phyloP scores from a whole-genome alignment of 257 asterid genomes.

The Lycium ferocissimum region DNA sequence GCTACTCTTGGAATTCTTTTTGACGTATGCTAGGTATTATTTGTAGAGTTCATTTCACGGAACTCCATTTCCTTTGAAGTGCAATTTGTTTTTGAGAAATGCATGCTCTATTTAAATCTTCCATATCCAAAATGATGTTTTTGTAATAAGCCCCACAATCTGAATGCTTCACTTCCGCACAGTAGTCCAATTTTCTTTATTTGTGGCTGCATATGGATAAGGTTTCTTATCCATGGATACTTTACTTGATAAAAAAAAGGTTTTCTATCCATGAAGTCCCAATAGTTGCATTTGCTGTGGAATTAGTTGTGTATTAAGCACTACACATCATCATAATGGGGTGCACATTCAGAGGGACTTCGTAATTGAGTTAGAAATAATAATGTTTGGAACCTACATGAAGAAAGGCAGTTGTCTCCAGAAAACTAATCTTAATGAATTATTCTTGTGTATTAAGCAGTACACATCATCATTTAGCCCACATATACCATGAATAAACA shows the following conservation, averaged over 20 bases:
- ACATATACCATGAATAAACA: neutral
- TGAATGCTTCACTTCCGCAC: neutral
- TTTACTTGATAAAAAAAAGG: neutral
- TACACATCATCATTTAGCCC: neutral
- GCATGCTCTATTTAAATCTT: neutral
- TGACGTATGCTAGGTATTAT: neutral
- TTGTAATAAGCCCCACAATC: neutral
- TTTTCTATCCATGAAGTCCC: neutral
- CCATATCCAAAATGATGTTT: neutral
- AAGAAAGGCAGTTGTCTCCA: slow-evolving; percentile 2
- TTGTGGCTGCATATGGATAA: slow-evolving; percentile 3
- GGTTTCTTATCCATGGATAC: neutral
- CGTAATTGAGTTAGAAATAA: neutral
- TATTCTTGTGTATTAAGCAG: neutral
- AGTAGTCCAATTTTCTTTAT: neutral
- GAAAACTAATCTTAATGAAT: slow-evolving; percentile 11
- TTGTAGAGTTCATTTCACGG: neutral
- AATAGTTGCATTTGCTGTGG: neutral
- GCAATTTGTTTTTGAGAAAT: neutral
- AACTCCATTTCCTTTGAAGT: neutral
- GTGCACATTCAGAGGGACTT: neutral
- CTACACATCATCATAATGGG: neutral
- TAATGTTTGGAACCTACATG: neutral
- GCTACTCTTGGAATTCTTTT: slow-evolving; percentile 1
- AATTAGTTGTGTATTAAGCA: neutral